These are phyloP conservation scores for Acacia melanoxylon DNA, from an alignment of 306 rosid genomes.

Conservation along the genomic window DNA sequence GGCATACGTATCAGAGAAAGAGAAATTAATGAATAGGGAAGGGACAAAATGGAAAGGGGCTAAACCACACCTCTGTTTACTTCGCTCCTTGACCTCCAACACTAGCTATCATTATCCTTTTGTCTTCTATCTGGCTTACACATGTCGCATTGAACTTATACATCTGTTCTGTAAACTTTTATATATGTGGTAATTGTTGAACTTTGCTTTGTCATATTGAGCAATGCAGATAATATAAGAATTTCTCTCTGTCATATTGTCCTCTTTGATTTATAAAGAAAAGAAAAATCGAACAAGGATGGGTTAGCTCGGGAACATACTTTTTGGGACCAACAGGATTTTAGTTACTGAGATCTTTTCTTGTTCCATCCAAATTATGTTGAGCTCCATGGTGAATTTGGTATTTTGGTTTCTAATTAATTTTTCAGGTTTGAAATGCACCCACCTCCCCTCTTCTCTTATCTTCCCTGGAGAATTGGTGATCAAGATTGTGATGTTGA, in stretches of 20 bases:
- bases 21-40: background rate
- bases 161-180: too few species aligned
- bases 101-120: too few species aligned
- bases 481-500: slow-evolving; percentile 3
- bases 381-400: background rate
- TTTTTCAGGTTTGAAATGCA: background rate
- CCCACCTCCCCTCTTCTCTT: background rate
- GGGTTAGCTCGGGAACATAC: slow-evolving; percentile 14
- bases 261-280: background rate
- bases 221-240: too few species aligned
- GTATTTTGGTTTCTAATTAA: background rate
- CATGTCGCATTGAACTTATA: too few species aligned
- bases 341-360: background rate
- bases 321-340: slow-evolving; percentile 10
- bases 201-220: too few species aligned
- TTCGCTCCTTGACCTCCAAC: too few species aligned
- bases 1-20: background rate
- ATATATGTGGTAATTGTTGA: too few species aligned
- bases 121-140: too few species aligned
- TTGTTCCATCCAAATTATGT: slow-evolving; percentile 12
- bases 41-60: background rate
- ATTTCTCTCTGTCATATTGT: too few species aligned
- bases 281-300: slow-evolving; percentile 18
- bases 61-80: too few species aligned
- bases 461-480: background rate